A percentile compares a stretch with the other conserved stretches of the same genome.
phyloP scores from a whole-genome alignment of 805 yeast genomes.

The Schwanniomyces pseudopolymorphus region DNA sequence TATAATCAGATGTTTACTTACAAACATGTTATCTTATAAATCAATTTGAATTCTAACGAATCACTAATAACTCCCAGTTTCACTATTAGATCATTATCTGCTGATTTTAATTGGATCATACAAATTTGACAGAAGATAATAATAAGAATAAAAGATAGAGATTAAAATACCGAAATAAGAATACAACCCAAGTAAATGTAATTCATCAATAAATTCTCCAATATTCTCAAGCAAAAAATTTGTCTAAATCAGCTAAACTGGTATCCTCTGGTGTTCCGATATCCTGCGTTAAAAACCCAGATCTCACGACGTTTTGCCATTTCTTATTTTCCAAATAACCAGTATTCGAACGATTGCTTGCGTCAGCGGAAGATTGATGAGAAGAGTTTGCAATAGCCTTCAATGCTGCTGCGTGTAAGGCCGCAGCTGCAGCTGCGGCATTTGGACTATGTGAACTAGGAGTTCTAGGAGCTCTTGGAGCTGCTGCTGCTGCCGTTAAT shows the following conservation, averaged over 20 bases:
- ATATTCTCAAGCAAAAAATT: constrained; percentile 28
- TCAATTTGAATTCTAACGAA: not conserved
- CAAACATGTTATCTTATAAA: not conserved
- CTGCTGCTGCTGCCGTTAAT: constrained; percentile 78
- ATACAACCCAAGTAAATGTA: constrained; percentile 1
- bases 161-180: constrained; percentile 1
- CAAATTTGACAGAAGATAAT: not conserved
- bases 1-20: not conserved
- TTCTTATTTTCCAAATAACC: constrained; percentile 43
- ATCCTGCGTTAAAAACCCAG: constrained; percentile 76
- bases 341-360: constrained; percentile 11
- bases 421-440: constrained; percentile 75
- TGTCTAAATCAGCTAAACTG: constrained; percentile 63
- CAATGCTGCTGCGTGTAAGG: constrained; percentile 65
- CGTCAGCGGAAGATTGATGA: constrained; percentile 22
- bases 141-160: not conserved
- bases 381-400: constrained; percentile 45
- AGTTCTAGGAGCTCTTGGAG: constrained; percentile 72
- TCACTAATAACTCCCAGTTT: not conserved
- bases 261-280: constrained; percentile 78
- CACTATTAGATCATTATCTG: not conserved
- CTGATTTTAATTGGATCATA: not conserved
- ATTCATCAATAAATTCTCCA: not conserved
- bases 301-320: constrained; percentile 73
- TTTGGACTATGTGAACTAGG: constrained; percentile 56